Evolutionary conservation across 345 rosid genomes (phyloP), one percentile per base, ranked within the genome.

Genomic region (Angophora floribunda): DNA sequence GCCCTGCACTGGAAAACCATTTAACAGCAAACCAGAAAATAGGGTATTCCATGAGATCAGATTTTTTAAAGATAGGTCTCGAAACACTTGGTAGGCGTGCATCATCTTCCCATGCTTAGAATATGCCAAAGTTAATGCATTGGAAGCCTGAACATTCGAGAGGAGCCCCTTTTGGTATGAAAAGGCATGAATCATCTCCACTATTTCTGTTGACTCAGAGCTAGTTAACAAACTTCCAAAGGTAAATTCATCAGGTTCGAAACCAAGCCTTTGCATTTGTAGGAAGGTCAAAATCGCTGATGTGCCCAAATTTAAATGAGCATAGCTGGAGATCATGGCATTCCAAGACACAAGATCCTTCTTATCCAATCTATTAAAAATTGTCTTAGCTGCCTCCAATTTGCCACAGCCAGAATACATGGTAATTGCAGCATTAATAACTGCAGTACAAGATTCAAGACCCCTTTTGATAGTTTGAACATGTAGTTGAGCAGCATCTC

Each of bases 271-370:
- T n/a, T 89, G 92, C 98, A 96, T 96, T 86, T 88, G 88, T 82
- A 88, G 88, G 89, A 90, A 96, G 50, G 93, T 32, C 28, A 85
- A 88, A 86, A 94, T 91, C 15, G 95, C 95, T 51, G 90, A 91
- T 87, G 86, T 85, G 8, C 92, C 88, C 19, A 85, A 85, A 30
- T 91, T 93, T 59, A 90, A 91, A 88, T 91, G 97, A 89, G 93
- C 91, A 90, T 92, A 97, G 88, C 91, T 80, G 7, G 97, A 95
- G 90, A 97, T 90, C 91, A 96, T 93, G 84, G 97, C 90, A 89
- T 96, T 97, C 99, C 99, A 97, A 36, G 97, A 93, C 86, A 95
- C 94, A 78, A 92, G 89, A 93, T 97, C 98, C 91, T 91, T 97
- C 84, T 91, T 93, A 87, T 90, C 90, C 90, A 95, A 85, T 52